These are phyloP conservation scores for Spathaspora hagerdaliae DNA, from an alignment of 805 yeast species.

Conservation along the genomic window DNA sequence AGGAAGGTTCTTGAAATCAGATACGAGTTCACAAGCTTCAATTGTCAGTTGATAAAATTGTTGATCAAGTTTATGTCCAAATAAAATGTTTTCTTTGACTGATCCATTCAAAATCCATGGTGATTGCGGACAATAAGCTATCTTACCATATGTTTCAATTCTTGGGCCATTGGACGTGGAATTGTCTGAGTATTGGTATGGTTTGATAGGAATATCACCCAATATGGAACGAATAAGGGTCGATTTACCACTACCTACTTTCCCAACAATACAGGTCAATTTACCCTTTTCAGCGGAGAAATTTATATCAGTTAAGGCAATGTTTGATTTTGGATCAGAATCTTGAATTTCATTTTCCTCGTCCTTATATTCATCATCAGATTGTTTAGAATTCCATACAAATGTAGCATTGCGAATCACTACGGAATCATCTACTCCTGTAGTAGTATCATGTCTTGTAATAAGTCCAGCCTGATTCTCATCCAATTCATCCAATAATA, in stretches of 20 bases:
- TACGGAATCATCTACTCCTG: conserved; percentile 17
- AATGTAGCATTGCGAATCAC: conserved; percentile 26
- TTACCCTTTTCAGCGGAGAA: conserved; percentile 31
- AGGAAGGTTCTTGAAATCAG: conserved; percentile 33
- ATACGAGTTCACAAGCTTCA: conserved; percentile 32
- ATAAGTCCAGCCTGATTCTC: conserved; percentile 18
- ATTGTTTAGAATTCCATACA: conserved; percentile 40
- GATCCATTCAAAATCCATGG: conserved; percentile 41
- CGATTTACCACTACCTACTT: conserved; percentile 39
- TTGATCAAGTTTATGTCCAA: conserved; percentile 31
- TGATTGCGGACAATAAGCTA: conserved; percentile 38
- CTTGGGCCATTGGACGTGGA: conserved; percentile 5
- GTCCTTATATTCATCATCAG: conserved; percentile 17
- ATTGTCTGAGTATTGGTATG: conserved; percentile 9
- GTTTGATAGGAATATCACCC: conserved; percentile 24
- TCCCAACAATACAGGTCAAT: conserved; percentile 39
- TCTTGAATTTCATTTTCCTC: conserved; percentile 14
- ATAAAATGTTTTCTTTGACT: conserved; percentile 36
- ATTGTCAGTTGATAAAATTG: conserved; percentile 28
- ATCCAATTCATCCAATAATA: conserved; percentile 31
- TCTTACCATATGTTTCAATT: conserved; percentile 24
- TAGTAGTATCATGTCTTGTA: conserved; percentile 7
- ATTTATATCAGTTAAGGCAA: conserved; percentile 29
- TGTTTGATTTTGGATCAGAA: conserved; percentile 10
- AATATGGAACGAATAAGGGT: conserved; percentile 32